A percentile compares a stretch with the other conserved stretches of the same genome.
Evolutionary conservation across 2,329 filamentous ascomycete species (phyloP).

Genomic region (Ascochyta pisi): DNA sequence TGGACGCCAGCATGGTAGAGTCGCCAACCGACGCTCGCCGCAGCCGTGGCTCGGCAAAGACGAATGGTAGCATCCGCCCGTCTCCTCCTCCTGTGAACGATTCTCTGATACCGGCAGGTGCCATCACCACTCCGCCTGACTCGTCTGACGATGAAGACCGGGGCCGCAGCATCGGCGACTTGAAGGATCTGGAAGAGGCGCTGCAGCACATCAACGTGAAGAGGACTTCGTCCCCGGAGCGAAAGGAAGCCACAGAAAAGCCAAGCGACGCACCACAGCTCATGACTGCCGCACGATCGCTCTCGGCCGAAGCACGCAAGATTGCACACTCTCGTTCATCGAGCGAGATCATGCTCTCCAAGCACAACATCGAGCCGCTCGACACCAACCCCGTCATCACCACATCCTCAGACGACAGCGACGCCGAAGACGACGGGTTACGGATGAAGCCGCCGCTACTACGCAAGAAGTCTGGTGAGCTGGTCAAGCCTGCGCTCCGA

Average conservation of each 20-base stretch:
- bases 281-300: conserved; percentile 37
- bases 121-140: conserved; percentile 90
- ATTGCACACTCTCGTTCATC: conserved; percentile 67
- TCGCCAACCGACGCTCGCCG: conserved; percentile 28
- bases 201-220: conserved; percentile 79
- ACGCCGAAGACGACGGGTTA: conserved; percentile 64
- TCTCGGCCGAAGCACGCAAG: conserved; percentile 64
- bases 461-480: conserved; percentile 96
- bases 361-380: conserved; percentile 49
- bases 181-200: conserved; percentile 78
- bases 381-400: conserved; percentile 54
- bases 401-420: conserved; percentile 57
- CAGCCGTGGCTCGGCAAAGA: conserved; percentile 41
- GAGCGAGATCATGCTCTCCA: conserved; percentile 62
- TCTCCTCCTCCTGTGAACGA: conserved; percentile 84
- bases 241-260: conserved; percentile 31
- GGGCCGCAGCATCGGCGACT: conserved; percentile 52
- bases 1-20: conserved; percentile 28
- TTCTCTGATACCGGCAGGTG: conserved; percentile 78
- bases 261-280: conserved; percentile 28
- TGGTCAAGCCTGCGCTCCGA: conserved; percentile 90
- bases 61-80: conserved; percentile 72
- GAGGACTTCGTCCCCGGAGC: conserved; percentile 64
- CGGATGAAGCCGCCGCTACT: conserved; percentile 85
- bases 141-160: conserved; percentile 88